A percentile compares a stretch with the other conserved stretches of the same genome.
These are phyloP conservation scores for Trebouxia sp. DNA, from an alignment of 139 green algal genomes.

Conservation along the genomic window DNA sequence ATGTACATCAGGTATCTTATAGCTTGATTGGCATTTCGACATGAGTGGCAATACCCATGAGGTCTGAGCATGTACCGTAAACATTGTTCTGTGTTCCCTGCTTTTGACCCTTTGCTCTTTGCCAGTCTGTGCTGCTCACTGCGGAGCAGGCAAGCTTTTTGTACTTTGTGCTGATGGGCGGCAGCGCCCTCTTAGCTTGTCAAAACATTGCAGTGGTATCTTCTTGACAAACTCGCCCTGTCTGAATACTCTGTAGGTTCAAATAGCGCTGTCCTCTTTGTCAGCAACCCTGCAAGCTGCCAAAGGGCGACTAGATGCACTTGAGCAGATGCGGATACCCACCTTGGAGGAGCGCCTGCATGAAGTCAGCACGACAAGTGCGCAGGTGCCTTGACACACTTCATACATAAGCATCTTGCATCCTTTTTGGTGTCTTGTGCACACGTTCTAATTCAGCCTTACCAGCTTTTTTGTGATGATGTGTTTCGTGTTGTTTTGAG, in stretches of 20 bases:
- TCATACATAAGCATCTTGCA: background rate
- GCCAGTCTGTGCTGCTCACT: background rate
- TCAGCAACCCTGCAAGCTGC: background rate
- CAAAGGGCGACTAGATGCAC: background rate
- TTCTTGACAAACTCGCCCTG: background rate
- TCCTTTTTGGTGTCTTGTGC: too few relatives aligned
- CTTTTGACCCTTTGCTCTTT: background rate
- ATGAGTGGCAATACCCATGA: background rate
- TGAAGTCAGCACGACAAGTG: slow-evolving; percentile 9
- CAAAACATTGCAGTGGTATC: background rate
- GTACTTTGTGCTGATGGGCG: background rate
- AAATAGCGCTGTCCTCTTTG: background rate
- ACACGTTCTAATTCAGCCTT: too few relatives aligned
- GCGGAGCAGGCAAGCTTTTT: background rate
- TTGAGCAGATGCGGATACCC: slow-evolving; percentile 31
- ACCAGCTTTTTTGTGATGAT: too few relatives aligned
- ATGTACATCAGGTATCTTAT: background rate
- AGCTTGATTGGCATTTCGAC: background rate
- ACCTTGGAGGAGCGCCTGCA: slow-evolving; percentile 2
- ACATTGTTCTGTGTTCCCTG: background rate
- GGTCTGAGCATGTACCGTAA: background rate
- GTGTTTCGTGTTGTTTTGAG: too few relatives aligned
- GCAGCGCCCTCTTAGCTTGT: background rate
- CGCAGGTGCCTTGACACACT: background rate
- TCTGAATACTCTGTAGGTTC: background rate